phyloP scores from a whole-genome alignment of 1,139 yeast species.

The Debaryomyces robertsiae region DNA sequence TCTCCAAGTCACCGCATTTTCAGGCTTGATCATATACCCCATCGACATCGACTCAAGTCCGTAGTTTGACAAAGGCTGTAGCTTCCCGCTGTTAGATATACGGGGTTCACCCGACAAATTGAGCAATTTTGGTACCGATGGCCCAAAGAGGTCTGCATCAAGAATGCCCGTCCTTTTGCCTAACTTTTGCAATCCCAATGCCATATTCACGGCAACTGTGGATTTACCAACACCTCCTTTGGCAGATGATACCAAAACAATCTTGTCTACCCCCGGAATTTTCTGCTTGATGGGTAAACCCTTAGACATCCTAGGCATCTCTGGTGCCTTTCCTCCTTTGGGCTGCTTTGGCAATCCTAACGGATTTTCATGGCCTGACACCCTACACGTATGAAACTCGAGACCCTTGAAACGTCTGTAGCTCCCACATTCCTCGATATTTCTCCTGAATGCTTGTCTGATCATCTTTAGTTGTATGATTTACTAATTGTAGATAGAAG shows the following conservation, averaged over 20 bases:
- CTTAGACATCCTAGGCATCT: conserved; percentile 41
- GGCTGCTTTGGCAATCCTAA: conserved; percentile 54
- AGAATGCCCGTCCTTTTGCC: conserved; percentile 69
- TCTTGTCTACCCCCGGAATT: conserved; percentile 62
- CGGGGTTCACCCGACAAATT: conserved; percentile 69
- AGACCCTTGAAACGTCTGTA: not conserved
- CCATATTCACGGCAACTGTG: conserved; percentile 65
- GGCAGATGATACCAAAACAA: conserved; percentile 74
- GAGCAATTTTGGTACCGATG: conserved; percentile 73
- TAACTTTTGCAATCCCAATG: conserved; percentile 56
- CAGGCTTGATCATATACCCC: conserved; percentile 78
- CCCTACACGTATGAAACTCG: conserved; percentile 9
- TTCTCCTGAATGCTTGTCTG: not conserved
- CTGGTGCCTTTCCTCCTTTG: conserved; percentile 24
- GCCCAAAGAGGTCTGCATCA: conserved; percentile 86
- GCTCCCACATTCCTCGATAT: not conserved
- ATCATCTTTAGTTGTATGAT: not conserved
- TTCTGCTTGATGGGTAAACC: conserved; percentile 58
- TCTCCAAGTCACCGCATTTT: conserved; percentile 79
- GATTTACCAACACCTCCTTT: conserved; percentile 77
- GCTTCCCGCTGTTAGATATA: conserved; percentile 52
- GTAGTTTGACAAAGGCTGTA: conserved; percentile 72
- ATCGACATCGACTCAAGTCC: conserved; percentile 87
- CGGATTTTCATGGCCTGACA: conserved; percentile 32
- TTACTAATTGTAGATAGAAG: too few species aligned